phyloP scores from a whole-genome alignment of 352 stramenopile genomes.

The Phytophthora megakarya region DNA sequence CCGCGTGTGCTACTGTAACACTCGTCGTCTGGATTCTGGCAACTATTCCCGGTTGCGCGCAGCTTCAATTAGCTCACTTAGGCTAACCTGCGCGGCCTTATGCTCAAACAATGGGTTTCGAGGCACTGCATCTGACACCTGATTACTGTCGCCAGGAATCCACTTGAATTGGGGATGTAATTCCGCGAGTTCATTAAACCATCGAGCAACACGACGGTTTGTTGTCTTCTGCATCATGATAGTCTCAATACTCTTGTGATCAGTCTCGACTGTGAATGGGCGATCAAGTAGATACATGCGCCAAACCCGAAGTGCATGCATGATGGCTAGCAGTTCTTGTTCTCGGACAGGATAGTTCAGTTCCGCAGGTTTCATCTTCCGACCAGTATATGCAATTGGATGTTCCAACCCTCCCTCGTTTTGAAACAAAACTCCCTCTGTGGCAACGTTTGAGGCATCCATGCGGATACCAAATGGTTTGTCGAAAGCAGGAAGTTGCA shows the following conservation, averaged over 20 bases:
- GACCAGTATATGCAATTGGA: slow-evolving; percentile 4
- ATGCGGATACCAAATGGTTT: slow-evolving; percentile 13
- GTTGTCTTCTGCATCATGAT: slow-evolving; percentile 27
- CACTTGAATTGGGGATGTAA: slow-evolving; percentile 18
- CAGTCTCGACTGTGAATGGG: slow-evolving; percentile 18
- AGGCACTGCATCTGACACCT: not conserved
- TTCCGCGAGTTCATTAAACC: slow-evolving; percentile 24
- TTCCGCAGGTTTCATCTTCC: not conserved
- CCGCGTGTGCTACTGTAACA: not conserved
- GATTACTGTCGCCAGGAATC: slow-evolving; percentile 15
- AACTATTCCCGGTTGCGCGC: slow-evolving; percentile 8
- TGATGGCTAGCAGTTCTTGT: too few species aligned
- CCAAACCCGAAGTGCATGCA: not conserved
- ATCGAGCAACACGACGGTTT: slow-evolving; percentile 14
- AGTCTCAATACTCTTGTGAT: slow-evolving; percentile 24
- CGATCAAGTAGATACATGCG: slow-evolving; percentile 16
- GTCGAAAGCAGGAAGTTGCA: too few species aligned
- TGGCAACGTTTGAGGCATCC: slow-evolving; percentile 12
- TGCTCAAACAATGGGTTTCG: slow-evolving; percentile 10
- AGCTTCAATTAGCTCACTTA: not conserved
- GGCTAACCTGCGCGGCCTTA: slow-evolving; percentile 13
- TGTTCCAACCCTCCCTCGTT: slow-evolving; percentile 15
- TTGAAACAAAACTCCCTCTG: slow-evolving; percentile 14
- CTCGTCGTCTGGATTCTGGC: not conserved
- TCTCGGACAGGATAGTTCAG: too few species aligned